phyloP scores from a whole-genome alignment of 2,329 filamentous ascomycete genomes.

The Endoconidiophora laricicola region DNA sequence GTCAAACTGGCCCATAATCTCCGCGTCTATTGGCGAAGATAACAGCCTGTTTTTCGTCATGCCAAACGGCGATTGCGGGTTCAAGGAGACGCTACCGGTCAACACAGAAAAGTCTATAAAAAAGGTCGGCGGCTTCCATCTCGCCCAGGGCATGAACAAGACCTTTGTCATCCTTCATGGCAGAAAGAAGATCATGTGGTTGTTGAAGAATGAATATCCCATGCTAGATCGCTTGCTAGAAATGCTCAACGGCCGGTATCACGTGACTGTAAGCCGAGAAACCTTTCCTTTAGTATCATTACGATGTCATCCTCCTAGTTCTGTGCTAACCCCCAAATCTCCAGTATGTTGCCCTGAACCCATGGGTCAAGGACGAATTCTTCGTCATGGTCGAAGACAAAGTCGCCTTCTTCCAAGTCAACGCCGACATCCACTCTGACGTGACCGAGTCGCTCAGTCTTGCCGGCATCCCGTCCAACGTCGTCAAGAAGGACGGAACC shows the following conservation, averaged over 20 bases:
- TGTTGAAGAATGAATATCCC: constrained; percentile 2
- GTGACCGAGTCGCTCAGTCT: constrained; percentile 14
- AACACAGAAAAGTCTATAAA: constrained; percentile 1
- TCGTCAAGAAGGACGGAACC: constrained; percentile 15
- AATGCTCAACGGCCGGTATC: constrained; percentile 5
- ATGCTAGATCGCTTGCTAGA: constrained; percentile 4
- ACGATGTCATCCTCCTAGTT: no score
- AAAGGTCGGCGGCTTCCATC: neutral
- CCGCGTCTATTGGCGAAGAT: constrained; percentile 4
- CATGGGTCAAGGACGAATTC: constrained; percentile 5
- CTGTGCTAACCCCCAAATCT: neutral
- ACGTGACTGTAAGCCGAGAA: constrained; percentile 5
- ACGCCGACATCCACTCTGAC: constrained; percentile 15
- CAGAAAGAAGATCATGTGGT: constrained; percentile 2
- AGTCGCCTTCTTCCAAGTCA: constrained; percentile 15
- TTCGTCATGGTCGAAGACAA: constrained; percentile 13
- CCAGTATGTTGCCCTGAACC: constrained; percentile 6
- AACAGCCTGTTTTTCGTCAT: constrained; percentile 1
- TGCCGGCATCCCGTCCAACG: constrained; percentile 15
- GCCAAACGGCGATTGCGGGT: neutral
- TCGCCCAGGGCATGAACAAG: constrained; percentile 4
- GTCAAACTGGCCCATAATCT: constrained; percentile 2
- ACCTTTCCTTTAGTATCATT: neutral
- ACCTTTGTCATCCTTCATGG: constrained; percentile 6
- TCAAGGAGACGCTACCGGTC: neutral